A percentile compares a stretch with the other conserved stretches of the same genome.
These are phyloP conservation scores for Zymoseptoria pseudotritici DNA, from an alignment of 2,329 filamentous ascomycete genomes.

Conservation along the genomic window DNA sequence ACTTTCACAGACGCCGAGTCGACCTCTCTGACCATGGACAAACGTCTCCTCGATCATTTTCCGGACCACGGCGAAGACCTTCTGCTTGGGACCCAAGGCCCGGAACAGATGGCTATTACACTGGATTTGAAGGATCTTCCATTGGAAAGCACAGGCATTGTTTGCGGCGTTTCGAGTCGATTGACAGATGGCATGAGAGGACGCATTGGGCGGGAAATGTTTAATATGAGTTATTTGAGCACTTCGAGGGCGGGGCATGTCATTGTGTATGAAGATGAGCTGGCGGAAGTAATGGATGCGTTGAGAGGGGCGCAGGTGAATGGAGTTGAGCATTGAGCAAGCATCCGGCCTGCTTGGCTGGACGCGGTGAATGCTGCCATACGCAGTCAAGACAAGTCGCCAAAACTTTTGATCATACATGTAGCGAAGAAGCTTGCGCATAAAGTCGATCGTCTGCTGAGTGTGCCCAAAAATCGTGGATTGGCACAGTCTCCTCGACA, in stretches of 20 bases:
- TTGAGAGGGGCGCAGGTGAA: slow-evolving; percentile 34
- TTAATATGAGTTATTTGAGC: slow-evolving; percentile 81
- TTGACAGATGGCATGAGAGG: slow-evolving; percentile 62
- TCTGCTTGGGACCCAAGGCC: slow-evolving; percentile 65
- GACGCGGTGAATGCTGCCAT: too few relatives aligned
- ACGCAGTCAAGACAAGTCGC: too few relatives aligned
- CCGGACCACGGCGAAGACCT: slow-evolving; percentile 46
- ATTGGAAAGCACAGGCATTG: slow-evolving; percentile 84
- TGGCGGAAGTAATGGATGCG: slow-evolving; percentile 65
- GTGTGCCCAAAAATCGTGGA: too few relatives aligned
- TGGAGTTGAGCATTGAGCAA: not conserved
- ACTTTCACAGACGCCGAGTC: slow-evolving; percentile 67
- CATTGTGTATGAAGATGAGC: slow-evolving; percentile 68
- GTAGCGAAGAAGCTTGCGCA: too few relatives aligned
- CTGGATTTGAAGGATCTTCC: slow-evolving; percentile 75
- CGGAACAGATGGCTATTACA: slow-evolving; percentile 72
- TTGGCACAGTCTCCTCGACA: too few relatives aligned
- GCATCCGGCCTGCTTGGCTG: too few relatives aligned
- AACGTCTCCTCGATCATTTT: slow-evolving; percentile 53
- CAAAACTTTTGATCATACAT: too few relatives aligned
- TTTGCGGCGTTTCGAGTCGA: slow-evolving; percentile 83
- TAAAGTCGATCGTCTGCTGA: too few relatives aligned
- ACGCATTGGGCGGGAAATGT: slow-evolving; percentile 39
- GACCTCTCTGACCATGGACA: slow-evolving; percentile 66
- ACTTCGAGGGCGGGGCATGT: slow-evolving; percentile 85